These are phyloP conservation scores for Musa itinerans DNA, from an alignment of 176 grass and related monocot species.

Conservation along the genomic window DNA sequence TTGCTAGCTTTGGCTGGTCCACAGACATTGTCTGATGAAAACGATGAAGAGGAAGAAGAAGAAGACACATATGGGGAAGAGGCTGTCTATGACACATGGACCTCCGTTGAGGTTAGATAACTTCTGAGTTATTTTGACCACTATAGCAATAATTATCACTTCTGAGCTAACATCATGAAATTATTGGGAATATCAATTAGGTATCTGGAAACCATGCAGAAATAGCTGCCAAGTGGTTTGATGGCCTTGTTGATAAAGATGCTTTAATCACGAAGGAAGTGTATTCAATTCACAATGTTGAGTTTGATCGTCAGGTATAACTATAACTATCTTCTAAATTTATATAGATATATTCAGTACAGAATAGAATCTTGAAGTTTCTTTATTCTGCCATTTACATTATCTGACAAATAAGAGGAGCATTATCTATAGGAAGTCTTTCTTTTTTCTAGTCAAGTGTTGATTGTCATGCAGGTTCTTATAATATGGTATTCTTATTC, in stretches of 20 bases:
- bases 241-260: constrained; percentile 65
- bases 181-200: constrained; percentile 31
- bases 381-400: no score
- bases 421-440: no score
- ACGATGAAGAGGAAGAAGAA: constrained; percentile 35
- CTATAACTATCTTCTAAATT: background rate
- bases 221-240: constrained; percentile 68
- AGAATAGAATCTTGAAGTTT: background rate
- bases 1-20: constrained; percentile 37
- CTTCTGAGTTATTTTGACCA: background rate
- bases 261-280: constrained; percentile 80
- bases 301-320: constrained; percentile 92
- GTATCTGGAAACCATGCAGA: constrained; percentile 45
- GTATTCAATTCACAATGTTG: constrained; percentile 65
- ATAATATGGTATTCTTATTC: no score
- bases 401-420: no score
- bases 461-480: no score
- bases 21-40: constrained; percentile 21
- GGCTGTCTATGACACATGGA: constrained; percentile 18
- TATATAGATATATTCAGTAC: no score
- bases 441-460: no score
- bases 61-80: constrained; percentile 41
- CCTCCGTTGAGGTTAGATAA: background rate
- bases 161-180: constrained; percentile 5
- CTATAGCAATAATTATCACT: constrained; percentile 5